Conservation (phyloP, 352 stramenopile genomes). For the Blastocystis sp. region DNA sequence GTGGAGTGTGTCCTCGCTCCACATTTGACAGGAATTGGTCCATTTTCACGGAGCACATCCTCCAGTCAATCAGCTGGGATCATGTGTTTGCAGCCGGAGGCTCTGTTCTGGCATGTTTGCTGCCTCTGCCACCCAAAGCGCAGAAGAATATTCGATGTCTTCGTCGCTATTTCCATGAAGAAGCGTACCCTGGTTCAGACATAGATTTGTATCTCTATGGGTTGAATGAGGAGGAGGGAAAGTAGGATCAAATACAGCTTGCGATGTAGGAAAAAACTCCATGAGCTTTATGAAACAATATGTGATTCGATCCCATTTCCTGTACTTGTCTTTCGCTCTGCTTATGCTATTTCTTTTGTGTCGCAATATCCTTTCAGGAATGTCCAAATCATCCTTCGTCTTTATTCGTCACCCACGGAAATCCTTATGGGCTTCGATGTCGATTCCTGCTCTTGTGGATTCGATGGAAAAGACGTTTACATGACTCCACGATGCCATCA, state of each 20-base stretch:
- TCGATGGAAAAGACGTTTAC: constrained; percentile 66
- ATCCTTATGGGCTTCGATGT: not conserved
- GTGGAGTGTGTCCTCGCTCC: not conserved
- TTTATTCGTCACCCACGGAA: not conserved
- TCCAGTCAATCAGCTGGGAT: constrained; percentile 66
- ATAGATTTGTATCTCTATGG: constrained; percentile 68
- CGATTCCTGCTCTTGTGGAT: constrained; percentile 62
- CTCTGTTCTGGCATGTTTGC: constrained; percentile 64
- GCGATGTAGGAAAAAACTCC: not conserved
- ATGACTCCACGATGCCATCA: constrained; percentile 65
- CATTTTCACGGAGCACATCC: constrained; percentile 63
- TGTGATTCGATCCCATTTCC: not conserved
- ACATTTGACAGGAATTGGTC: constrained; percentile 65
- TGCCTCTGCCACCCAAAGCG: constrained; percentile 63
- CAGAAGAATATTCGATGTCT: constrained; percentile 62
- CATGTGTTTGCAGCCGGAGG: constrained; percentile 67
- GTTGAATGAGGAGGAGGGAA: constrained; percentile 65
- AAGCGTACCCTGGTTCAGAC: constrained; percentile 65
- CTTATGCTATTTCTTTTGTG: not conserved
- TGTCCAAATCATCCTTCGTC: not conserved
- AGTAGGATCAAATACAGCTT: not conserved
- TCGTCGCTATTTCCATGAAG: constrained; percentile 67
- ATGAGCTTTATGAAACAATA: not conserved
- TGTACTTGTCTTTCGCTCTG: not conserved
- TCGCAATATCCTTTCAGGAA: not conserved